Evolutionary conservation across 345 rosid genomes (phyloP).

Genomic region (Geranium brycei): DNA sequence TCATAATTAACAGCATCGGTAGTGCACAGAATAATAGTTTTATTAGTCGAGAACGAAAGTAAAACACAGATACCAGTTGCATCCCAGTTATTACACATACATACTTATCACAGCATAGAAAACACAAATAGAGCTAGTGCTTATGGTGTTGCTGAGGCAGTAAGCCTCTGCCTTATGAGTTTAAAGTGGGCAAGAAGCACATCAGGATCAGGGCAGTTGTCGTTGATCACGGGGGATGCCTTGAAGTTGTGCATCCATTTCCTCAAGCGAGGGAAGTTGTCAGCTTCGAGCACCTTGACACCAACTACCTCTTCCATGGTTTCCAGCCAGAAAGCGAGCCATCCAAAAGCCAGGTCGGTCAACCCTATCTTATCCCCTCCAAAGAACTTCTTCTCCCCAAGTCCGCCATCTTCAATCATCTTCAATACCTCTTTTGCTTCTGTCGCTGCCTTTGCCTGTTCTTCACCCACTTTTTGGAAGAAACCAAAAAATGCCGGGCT

Average conservation of each 20-base stretch:
- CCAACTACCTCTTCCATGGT: slow-evolving; percentile 18
- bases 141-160: not conserved
- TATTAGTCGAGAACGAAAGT: no score
- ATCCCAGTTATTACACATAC: not conserved
- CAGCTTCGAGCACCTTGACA: slow-evolving; percentile 11
- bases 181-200: not conserved
- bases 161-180: not conserved
- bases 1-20: not conserved
- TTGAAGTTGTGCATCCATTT: slow-evolving; percentile 21
- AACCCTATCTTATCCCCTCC: slow-evolving; percentile 17
- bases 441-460: slow-evolving; percentile 18
- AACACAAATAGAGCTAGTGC: not conserved
- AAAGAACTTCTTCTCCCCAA: slow-evolving; percentile 18
- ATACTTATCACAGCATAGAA: not conserved
- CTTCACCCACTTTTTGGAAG: slow-evolving; percentile 17
- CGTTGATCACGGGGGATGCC: slow-evolving; percentile 13
- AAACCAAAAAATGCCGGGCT: slow-evolving; percentile 10
- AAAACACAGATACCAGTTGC: not conserved
- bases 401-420: slow-evolving; percentile 11
- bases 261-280: slow-evolving; percentile 17
- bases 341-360: slow-evolving; percentile 19
- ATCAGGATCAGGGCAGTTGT: slow-evolving; percentile 17
- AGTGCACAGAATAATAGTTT: not conserved
- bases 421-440: slow-evolving; percentile 13
- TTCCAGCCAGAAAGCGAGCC: slow-evolving; percentile 22